These are phyloP conservation scores for Rhynchospora pubera DNA, from an alignment of 176 grass and related monocot genomes.

Conservation along the genomic window DNA sequence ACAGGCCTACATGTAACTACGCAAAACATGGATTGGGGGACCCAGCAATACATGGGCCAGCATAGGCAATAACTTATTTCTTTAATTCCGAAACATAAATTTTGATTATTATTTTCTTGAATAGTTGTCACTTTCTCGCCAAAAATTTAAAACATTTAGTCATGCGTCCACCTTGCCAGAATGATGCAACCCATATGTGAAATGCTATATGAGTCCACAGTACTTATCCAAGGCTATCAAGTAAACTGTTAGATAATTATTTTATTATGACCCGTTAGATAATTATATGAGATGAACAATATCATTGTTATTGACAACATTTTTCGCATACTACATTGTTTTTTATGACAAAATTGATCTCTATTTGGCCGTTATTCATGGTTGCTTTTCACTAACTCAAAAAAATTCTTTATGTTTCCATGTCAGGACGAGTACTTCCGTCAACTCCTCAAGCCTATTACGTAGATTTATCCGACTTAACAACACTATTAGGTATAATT, in stretches of 20 bases:
- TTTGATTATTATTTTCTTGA: not conserved
- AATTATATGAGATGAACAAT: not conserved
- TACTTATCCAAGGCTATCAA: not conserved
- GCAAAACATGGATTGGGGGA: not conserved
- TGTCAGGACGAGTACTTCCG: slow-evolving; percentile 85
- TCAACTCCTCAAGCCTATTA: slow-evolving; percentile 85
- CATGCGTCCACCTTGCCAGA: not conserved
- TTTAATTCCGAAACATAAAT: not conserved
- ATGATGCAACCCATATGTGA: slow-evolving; percentile 3
- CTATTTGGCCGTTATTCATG: not conserved
- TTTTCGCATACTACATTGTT: no score
- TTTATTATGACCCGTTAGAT: not conserved
- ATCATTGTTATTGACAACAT: no score
- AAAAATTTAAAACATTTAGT: not conserved
- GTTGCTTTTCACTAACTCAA: not conserved
- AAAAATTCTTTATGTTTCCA: not conserved
- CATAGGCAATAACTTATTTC: not conserved
- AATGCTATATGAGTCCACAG: not conserved
- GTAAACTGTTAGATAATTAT: not conserved
- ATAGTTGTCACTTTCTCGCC: not conserved
- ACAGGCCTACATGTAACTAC: no score
- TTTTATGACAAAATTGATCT: not conserved
- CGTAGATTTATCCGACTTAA: slow-evolving; percentile 36
- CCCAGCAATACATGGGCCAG: not conserved
- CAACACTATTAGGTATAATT: not conserved